Conservation (phyloP, 2,329 filamentous ascomycete species). For the Lecanicillium sp. region DNA sequence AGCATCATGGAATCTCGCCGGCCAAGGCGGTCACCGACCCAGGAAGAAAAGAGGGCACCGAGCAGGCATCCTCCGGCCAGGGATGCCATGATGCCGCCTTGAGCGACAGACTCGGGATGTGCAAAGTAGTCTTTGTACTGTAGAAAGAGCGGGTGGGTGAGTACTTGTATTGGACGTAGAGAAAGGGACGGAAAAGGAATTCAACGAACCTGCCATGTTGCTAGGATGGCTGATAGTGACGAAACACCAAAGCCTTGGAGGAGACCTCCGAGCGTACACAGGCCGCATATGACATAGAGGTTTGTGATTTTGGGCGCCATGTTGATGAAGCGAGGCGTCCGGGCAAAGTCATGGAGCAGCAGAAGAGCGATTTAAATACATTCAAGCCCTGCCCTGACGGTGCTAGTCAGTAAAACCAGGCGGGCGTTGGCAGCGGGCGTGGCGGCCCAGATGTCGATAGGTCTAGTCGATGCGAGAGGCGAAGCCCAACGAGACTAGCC, state of each 20-base stretch:
- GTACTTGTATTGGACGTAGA: not conserved
- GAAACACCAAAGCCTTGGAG: conserved; percentile 44
- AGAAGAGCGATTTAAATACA: not conserved
- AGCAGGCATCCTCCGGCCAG: conserved; percentile 35
- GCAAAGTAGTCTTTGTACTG: conserved; percentile 40
- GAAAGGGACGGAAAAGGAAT: not conserved
- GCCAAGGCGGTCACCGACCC: conserved; percentile 31
- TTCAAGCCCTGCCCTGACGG: no score
- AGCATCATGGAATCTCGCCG: conserved; percentile 22
- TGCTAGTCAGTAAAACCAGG: no score
- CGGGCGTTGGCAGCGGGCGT: no score
- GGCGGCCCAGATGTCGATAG: no score
- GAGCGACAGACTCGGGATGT: conserved; percentile 30
- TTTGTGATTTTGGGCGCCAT: conserved; percentile 13
- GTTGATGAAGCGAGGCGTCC: not conserved
- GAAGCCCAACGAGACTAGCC: no score
- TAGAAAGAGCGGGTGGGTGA: not conserved
- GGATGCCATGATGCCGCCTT: conserved; percentile 35
- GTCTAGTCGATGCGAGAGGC: no score
- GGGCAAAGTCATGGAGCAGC: not conserved
- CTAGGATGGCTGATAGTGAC: conserved; percentile 45
- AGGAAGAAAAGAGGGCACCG: conserved; percentile 31
- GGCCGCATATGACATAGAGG: conserved; percentile 14
- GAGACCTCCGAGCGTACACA: conserved; percentile 22
- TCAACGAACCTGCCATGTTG: conserved; percentile 23